Evolutionary conservation across 805 yeast genomes (phyloP).

Genomic region (Candida yuanshanica): DNA sequence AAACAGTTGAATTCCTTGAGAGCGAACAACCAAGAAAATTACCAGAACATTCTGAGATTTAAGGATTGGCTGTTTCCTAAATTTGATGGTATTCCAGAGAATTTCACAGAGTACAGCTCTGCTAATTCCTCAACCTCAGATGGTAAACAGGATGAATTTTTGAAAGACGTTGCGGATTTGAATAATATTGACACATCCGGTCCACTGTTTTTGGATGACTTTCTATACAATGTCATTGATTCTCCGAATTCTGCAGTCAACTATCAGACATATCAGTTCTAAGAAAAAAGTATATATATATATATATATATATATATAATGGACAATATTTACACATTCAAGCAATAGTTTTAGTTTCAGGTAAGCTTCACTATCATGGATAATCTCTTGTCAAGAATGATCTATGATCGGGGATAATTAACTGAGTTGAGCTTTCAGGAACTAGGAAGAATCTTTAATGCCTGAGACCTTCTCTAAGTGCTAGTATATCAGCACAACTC

Average conservation of each 20-base stretch:
- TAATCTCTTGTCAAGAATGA: too few relatives aligned
- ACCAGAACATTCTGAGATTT: conserved; percentile 18
- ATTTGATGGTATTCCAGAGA: conserved; percentile 3
- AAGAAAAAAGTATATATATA: too few relatives aligned
- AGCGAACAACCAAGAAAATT: conserved; percentile 14
- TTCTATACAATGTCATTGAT: conserved; percentile 17
- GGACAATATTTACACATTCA: too few relatives aligned
- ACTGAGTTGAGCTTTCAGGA: too few relatives aligned
- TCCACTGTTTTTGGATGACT: conserved; percentile 19
- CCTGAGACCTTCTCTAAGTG: too few relatives aligned
- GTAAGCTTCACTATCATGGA: too few relatives aligned
- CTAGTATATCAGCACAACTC: too few relatives aligned
- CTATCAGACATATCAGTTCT: not conserved
- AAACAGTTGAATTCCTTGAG: conserved; percentile 2
- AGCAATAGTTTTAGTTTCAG: too few relatives aligned
- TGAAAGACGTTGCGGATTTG: conserved; percentile 15
- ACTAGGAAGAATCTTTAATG: too few relatives aligned
- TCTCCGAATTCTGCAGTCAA: not conserved
- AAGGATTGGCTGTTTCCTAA: conserved; percentile 23
- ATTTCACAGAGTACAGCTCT: not conserved
- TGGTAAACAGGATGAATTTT: conserved; percentile 10
- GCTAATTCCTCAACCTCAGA: conserved; percentile 2
- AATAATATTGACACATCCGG: conserved; percentile 11
- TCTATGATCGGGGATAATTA: too few relatives aligned
- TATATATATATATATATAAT: too few relatives aligned